A percentile compares a stretch with the other conserved stretches of the same genome.
Evolutionary conservation across 108 stramenopile species (phyloP).

Genomic region (Chaetoceros muelleri): DNA sequence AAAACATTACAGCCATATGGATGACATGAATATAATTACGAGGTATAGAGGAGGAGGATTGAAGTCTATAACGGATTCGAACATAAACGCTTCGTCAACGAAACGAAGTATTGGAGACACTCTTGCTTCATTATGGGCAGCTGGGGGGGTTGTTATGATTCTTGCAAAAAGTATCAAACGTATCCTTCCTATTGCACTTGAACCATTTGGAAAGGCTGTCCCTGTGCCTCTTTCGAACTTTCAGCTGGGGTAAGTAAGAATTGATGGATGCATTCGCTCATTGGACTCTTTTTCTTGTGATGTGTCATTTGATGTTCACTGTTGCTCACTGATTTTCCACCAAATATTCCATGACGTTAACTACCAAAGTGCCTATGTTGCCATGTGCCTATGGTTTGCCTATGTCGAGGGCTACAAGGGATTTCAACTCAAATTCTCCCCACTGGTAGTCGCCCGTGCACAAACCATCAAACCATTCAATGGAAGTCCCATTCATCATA

Average conservation of each 20-base stretch:
- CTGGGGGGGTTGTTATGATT: constrained; percentile 75
- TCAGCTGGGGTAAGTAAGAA: constrained; percentile 51
- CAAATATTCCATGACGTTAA: background rate
- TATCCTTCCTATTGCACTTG: constrained; percentile 86
- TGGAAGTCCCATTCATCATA: constrained; percentile 31
- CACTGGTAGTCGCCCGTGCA: constrained; percentile 88
- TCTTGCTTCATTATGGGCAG: constrained; percentile 65
- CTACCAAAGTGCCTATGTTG: constrained; percentile 39
- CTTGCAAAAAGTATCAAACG: constrained; percentile 78
- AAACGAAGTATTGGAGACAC: background rate
- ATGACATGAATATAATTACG: background rate
- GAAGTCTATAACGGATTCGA: no score
- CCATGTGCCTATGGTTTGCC: constrained; percentile 67
- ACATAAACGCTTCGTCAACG: background rate
- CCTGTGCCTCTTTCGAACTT: constrained; percentile 38
- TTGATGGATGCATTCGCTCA: background rate
- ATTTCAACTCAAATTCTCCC: constrained; percentile 91
- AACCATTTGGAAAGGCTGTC: constrained; percentile 56
- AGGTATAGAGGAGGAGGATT: background rate
- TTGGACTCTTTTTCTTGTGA: constrained; percentile 23
- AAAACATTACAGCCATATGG: background rate
- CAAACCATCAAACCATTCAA: constrained; percentile 53
- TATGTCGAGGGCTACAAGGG: constrained; percentile 96
- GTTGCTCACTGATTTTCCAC: background rate
- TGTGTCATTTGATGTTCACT: constrained; percentile 6